Conservation (phyloP, 495 filamentous ascomycete genomes). For the Cercophora samala region DNA sequence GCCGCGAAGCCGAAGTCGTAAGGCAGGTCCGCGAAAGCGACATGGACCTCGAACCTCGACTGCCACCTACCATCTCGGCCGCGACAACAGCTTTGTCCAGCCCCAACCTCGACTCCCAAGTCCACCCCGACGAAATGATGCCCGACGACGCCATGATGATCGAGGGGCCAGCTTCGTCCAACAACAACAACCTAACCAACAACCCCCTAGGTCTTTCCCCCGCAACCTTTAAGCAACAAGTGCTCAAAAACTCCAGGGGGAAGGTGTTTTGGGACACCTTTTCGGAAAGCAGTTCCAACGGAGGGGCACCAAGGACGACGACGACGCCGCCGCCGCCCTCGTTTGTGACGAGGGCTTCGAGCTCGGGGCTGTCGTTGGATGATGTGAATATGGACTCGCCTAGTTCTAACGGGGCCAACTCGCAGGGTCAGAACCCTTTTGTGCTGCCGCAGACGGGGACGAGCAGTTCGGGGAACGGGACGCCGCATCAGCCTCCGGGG, state of each 20-base stretch:
- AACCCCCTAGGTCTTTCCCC: slow-evolving; percentile 49
- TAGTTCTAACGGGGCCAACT: slow-evolving; percentile 24
- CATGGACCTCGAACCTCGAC: slow-evolving; percentile 48
- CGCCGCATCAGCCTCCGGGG: slow-evolving; percentile 18
- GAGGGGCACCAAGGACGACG: slow-evolving; percentile 46
- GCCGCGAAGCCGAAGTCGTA: slow-evolving; percentile 90
- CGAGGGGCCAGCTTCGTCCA: slow-evolving; percentile 31
- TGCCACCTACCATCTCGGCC: slow-evolving; percentile 31
- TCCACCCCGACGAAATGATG: slow-evolving; percentile 52
- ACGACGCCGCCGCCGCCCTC: slow-evolving; percentile 63
- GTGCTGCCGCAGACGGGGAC: slow-evolving; percentile 24
- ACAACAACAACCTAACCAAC: slow-evolving; percentile 14
- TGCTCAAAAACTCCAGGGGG: slow-evolving; percentile 64
- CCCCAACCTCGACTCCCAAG: slow-evolving; percentile 43
- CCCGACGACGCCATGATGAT: slow-evolving; percentile 61
- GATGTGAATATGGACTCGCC: slow-evolving; percentile 76
- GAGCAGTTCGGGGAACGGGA: slow-evolving; percentile 31
- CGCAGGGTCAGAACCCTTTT: slow-evolving; percentile 22
- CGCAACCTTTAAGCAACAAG: slow-evolving; percentile 69
- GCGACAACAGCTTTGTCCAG: slow-evolving; percentile 54
- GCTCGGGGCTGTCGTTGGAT: slow-evolving; percentile 61
- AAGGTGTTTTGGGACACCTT: slow-evolving; percentile 79
- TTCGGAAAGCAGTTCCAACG: slow-evolving; percentile 43
- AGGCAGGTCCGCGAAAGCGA: slow-evolving; percentile 82
- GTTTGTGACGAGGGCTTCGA: slow-evolving; percentile 51